Evolutionary conservation across 2,329 filamentous ascomycete species (phyloP).

Genomic region (Ophioceras dolichostomum): DNA sequence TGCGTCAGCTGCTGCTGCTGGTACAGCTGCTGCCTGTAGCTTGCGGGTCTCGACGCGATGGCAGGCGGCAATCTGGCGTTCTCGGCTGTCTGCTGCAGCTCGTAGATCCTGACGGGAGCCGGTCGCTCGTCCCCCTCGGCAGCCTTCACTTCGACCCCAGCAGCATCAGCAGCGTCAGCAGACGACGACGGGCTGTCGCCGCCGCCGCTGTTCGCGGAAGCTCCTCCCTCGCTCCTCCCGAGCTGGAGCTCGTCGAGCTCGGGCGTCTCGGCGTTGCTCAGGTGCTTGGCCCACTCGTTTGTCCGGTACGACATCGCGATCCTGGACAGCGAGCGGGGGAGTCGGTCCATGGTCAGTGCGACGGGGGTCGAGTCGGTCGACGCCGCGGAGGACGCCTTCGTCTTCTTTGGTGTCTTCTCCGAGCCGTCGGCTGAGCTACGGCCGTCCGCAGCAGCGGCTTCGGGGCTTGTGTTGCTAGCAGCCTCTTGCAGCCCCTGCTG

Average conservation of each 20-base stretch:
- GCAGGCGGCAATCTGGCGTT: constrained; percentile 31
- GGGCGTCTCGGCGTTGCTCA: constrained; percentile 64
- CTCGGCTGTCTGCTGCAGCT: constrained; percentile 51
- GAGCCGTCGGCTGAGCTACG: constrained; percentile 3
- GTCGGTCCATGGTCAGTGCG: constrained; percentile 44
- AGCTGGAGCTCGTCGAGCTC: constrained; percentile 48
- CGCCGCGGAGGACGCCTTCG: constrained; percentile 14
- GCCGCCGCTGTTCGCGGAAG: constrained; percentile 9
- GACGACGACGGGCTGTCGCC: neutral
- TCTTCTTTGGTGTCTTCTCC: constrained; percentile 4
- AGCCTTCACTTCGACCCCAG: too few species aligned
- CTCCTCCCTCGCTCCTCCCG: constrained; percentile 24
- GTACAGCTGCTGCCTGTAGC: constrained; percentile 3
- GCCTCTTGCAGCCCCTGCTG: too few species aligned
- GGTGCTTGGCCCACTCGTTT: constrained; percentile 92
- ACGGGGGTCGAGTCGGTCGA: constrained; percentile 29
- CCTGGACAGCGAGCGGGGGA: constrained; percentile 62
- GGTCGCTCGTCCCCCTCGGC: constrained; percentile 31
- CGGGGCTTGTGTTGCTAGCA: too few species aligned
- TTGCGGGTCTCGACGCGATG: constrained; percentile 14
- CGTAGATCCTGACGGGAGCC: constrained; percentile 50
- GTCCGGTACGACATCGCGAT: constrained; percentile 77
- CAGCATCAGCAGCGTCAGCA: neutral
- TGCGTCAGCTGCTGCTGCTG: constrained; percentile 6
- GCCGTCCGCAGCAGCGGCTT: constrained; percentile 6